Base-by-base conservation (phyloP, 2,329 filamentous ascomycete genomes). In the Arthrobotrys musiformis region DNA sequence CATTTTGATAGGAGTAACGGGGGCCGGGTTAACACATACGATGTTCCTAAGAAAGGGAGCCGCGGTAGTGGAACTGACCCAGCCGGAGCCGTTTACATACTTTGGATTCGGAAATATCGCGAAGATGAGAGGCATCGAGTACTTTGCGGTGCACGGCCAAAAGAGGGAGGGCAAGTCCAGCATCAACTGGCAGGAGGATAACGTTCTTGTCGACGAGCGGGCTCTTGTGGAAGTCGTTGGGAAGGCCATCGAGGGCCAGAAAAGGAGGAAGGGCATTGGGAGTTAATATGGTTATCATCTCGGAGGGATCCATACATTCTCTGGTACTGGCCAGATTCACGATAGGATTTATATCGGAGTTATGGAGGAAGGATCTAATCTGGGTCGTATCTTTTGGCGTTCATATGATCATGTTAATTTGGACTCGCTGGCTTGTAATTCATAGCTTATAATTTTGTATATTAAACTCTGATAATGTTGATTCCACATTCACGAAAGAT, bases 21-120 rank as follows among this genome's bases (percentile, higher is more conserved):
- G 80, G 13, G 81, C 80, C 1, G 81, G 77, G 11, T 70, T 82
- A 70, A 80, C 80, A 17, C 80, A 81, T 63, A 78, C 79, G 9
- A 66, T 82, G 30, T 82, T 81, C 67, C 9, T 76, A 11, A 63
- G 30, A n/a, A 40, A 37, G 17, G 72, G 64, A 0, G 42, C 64
- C 2, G 72, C 72, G 2, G 44, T 69, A 1, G 35, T 76, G 15
- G 72, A 76, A 24, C 35, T 76, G 17, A 69, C 68, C 24, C 72
- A 70, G 11, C 72, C 72, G 22, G 35, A 63, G 24, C 72, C 72
- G 15, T 69, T 69, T 22, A 19, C 33, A 28, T 70, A 69, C 15
- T 69, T 40, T 35, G 64, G 72, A 15, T 76, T 76, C 40, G 64
- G 46, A 13, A 76, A 70, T 19, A 19, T 61, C 2, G 72, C 72